These are phyloP conservation scores for Saccharomycopsis selenospora DNA, from an alignment of 805 yeast species.

Conservation along the genomic window DNA sequence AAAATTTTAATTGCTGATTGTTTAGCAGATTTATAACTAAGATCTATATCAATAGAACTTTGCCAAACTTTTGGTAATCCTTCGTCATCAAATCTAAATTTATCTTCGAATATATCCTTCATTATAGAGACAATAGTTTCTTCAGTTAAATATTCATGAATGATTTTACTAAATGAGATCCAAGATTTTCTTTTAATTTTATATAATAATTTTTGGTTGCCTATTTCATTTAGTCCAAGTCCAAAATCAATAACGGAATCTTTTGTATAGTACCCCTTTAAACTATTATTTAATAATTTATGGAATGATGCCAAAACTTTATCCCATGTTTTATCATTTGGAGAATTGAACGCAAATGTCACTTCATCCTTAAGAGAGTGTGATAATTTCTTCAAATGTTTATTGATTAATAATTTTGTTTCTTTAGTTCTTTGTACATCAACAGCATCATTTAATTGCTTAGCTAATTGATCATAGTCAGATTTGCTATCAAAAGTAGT, in stretches of 20 bases:
- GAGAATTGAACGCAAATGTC: slow-evolving; percentile 40
- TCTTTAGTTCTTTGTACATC: slow-evolving; percentile 34
- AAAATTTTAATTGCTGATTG: slow-evolving; percentile 47
- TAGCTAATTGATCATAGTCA: slow-evolving; percentile 26
- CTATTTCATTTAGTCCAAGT: slow-evolving; percentile 46
- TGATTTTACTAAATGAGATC: slow-evolving; percentile 49
- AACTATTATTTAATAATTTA: slow-evolving; percentile 26
- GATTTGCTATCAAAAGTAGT: slow-evolving; percentile 5
- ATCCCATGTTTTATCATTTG: slow-evolving; percentile 57
- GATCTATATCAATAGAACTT: slow-evolving; percentile 64
- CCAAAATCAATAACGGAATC: slow-evolving; percentile 47
- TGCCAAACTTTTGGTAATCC: slow-evolving; percentile 82
- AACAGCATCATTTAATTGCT: slow-evolving; percentile 26
- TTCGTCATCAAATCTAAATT: slow-evolving; percentile 73
- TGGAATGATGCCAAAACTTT: slow-evolving; percentile 40
- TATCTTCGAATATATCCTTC: slow-evolving; percentile 75
- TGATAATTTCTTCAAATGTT: slow-evolving; percentile 40
- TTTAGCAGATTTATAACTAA: slow-evolving; percentile 53
- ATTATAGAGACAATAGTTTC: slow-evolving; percentile 60
- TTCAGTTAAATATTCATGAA: slow-evolving; percentile 56
- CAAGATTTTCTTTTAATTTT: slow-evolving; percentile 53
- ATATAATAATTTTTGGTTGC: slow-evolving; percentile 35
- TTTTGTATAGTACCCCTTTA: slow-evolving; percentile 29
- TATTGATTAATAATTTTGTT: slow-evolving; percentile 35
- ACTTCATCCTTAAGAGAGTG: slow-evolving; percentile 43